Conservation (phyloP, 352 stramenopile species). For the Phytophthora vignae region DNA sequence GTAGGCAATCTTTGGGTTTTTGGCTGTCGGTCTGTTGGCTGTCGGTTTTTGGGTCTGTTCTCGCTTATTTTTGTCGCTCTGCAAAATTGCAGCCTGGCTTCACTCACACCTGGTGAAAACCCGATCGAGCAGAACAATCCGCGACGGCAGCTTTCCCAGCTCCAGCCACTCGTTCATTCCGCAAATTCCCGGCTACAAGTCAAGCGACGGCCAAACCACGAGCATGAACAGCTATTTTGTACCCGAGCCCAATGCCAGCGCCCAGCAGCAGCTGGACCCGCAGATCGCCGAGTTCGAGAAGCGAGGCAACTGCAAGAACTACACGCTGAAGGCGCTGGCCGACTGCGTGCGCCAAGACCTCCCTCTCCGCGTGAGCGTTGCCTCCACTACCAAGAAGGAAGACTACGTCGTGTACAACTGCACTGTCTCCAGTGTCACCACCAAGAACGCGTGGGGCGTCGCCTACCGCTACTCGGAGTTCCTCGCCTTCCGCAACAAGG, state of each 20-base stretch:
- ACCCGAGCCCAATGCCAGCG: constrained; percentile 33
- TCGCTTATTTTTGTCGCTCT: constrained; percentile 23
- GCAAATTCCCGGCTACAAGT: constrained; percentile 20
- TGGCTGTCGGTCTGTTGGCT: too few relatives aligned
- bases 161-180: constrained; percentile 29
- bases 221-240: constrained; percentile 45
- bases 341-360: constrained; percentile 55
- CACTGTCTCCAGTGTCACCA: constrained; percentile 53
- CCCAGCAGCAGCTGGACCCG: constrained; percentile 19
- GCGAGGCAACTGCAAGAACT: constrained; percentile 49
- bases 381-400: constrained; percentile 47
- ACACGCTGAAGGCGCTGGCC: constrained; percentile 57
- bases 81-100: constrained; percentile 3
- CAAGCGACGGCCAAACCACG: not conserved
- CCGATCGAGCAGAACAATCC: constrained; percentile 21
- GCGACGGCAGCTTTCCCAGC: constrained; percentile 15
- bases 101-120: constrained; percentile 14
- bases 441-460: constrained; percentile 60
- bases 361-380: constrained; percentile 55
- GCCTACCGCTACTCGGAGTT: constrained; percentile 78
- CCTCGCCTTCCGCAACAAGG: constrained; percentile 59
- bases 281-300: constrained; percentile 34
- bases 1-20: constrained; percentile 10
- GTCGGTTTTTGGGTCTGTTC: too few relatives aligned
- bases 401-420: constrained; percentile 65